Conservation (phyloP, 208 protist species). For the Crithidia brevicula region DNA sequence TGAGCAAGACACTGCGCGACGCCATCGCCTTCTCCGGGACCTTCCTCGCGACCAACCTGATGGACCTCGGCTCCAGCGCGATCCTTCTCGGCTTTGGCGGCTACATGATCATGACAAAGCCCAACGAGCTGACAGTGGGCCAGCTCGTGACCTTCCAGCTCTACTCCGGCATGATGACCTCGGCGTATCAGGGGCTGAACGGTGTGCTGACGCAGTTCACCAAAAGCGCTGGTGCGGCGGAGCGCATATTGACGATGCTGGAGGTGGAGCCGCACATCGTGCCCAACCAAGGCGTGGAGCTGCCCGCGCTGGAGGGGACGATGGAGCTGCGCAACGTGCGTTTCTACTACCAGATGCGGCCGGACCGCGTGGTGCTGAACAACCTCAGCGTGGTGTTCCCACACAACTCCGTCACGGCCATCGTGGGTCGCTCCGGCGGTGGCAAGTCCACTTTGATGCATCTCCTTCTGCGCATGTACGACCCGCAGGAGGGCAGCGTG, state of each 20-base stretch:
- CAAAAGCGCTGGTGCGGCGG: slow-evolving; percentile 51
- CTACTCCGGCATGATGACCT: slow-evolving; percentile 58
- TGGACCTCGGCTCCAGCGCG: slow-evolving; percentile 43
- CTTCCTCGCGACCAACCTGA: slow-evolving; percentile 38
- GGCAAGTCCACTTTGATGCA: slow-evolving; percentile 77
- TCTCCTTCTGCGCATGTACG: slow-evolving; percentile 82
- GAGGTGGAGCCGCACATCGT: slow-evolving; percentile 41
- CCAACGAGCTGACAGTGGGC: slow-evolving; percentile 49
- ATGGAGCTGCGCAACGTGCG: slow-evolving; percentile 43
- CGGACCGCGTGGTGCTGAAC: slow-evolving; percentile 21
- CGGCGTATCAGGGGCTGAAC: slow-evolving; percentile 46
- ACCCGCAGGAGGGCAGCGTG: slow-evolving; percentile 52
- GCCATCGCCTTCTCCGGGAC: slow-evolving; percentile 44
- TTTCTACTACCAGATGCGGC: slow-evolving; percentile 50
- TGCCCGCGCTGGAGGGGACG: slow-evolving; percentile 39
- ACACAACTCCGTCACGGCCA: slow-evolving; percentile 42
- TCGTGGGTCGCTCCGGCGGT: slow-evolving; percentile 74
- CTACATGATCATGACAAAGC: slow-evolving; percentile 47
- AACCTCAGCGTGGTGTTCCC: slow-evolving; percentile 30
- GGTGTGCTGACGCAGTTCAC: slow-evolving; percentile 48
- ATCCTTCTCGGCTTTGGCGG: slow-evolving; percentile 57
- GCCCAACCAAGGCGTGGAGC: slow-evolving; percentile 25
- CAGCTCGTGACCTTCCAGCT: slow-evolving; percentile 64
- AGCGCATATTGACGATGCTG: slow-evolving; percentile 56
- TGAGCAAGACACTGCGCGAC: slow-evolving; percentile 46